Conservation (phyloP, 106 monocot species). For the Allium fistulosum region DNA sequence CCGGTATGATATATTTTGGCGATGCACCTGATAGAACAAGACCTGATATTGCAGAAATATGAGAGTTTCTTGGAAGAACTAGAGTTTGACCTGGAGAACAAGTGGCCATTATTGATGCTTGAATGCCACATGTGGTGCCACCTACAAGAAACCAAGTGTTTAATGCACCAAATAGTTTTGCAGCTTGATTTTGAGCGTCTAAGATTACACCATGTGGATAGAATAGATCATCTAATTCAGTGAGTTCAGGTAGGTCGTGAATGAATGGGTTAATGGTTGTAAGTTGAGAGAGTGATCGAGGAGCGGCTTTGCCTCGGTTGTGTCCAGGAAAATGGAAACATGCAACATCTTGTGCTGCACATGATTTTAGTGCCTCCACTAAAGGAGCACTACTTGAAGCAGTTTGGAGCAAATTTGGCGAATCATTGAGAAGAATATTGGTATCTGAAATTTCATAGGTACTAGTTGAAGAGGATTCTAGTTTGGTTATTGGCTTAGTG, state of each 20-base stretch:
- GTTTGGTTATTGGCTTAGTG: not conserved
- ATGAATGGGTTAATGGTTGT: constrained; percentile 34
- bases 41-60: constrained; percentile 64
- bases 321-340: constrained; percentile 93
- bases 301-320: constrained; percentile 69
- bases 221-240: constrained; percentile 78
- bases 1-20: constrained; percentile 71
- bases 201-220: constrained; percentile 68
- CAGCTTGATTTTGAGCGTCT: constrained; percentile 63
- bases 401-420: not conserved
- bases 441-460: constrained; percentile 1
- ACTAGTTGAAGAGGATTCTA: constrained; percentile 6
- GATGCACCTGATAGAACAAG: constrained; percentile 61
- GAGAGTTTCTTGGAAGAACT: constrained; percentile 67
- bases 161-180: constrained; percentile 59
- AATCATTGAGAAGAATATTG: not conserved
- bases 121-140: constrained; percentile 83
- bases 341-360: constrained; percentile 49
- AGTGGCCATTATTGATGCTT: constrained; percentile 82
- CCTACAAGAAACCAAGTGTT: constrained; percentile 89
- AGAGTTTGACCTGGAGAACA: constrained; percentile 60
- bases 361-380: constrained; percentile 40
- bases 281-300: constrained; percentile 31
- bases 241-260: constrained; percentile 74
- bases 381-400: constrained; percentile 33